Base-by-base conservation (phyloP, 1,284 basidiomycete species). In the Singerocomus inundabilis region DNA sequence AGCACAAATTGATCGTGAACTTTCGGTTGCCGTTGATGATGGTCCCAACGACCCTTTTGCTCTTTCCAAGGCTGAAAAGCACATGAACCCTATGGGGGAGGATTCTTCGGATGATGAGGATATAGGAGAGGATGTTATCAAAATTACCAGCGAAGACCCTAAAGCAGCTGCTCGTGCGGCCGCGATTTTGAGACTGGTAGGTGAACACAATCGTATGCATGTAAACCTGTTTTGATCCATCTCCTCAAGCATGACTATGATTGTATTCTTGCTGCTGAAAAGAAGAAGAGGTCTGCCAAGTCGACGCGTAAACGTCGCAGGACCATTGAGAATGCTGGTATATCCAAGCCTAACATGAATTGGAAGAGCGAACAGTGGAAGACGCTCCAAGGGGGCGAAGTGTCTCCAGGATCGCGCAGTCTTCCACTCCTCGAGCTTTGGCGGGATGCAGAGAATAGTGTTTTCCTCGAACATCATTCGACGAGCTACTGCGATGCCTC, bases 91-190 rank as follows among this genome's bases (percentile, higher is more conserved):
- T 15, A 31, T 42, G 36, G 51, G 39, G 3, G 51, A 49, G 3
- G 45, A 31, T 37, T 52, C 53, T 32, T 57, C 60, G 10, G 62
- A 57, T 41, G 61, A 63, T 15, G 71, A 70, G 13, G 64, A 59
- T 5, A 63, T 66, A 11, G 63, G 73, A 30, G 77, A 61, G 25
- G 59, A 72, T 13, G 57, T 82, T 6, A 73, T 95, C 55, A 87
- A 91, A 70, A 88, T 95, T 54, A 84, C 84, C 1, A 91, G 88
- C 48, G 77, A 81, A 12, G 88, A 94, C 65, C 89, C 92, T 0
- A 75, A 77, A 51, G 89, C 88, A 11, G 93, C 92, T 40, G 92
- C 92, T 6, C 74, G 89, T 41, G 92, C 91, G n/a, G 91, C 89
- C 18, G 93, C 92, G 0, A 93, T 95, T 54, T 73, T 95, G 54